Base-by-base conservation (phyloP, 2,329 filamentous ascomycete genomes). In the Neoarthrinium moseri region DNA sequence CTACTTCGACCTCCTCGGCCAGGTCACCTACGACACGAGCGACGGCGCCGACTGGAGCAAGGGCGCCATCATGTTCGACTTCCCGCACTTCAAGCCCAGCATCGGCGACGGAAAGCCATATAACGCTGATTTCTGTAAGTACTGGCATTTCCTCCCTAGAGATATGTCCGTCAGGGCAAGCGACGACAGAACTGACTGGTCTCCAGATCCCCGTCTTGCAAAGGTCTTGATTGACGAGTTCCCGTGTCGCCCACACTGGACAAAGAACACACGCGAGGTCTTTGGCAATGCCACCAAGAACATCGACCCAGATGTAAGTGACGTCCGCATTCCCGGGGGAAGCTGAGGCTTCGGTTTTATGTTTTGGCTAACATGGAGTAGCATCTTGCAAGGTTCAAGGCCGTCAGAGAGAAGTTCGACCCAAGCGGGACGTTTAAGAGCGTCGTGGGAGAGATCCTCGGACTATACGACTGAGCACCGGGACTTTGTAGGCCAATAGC, bases 61-160 rank as follows among this genome's bases (percentile, higher is more conserved):
- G 55, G 75, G 74, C 2, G 67, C 70, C 17, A 75, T 78, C 54
- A 78, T 77, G 74, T 73, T 78, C 51, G 74, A 78, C 53, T 78
- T 77, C 52, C 74, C 74, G 2, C 68, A 61, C 17, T 78, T 71
- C 55, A 64, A 69, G 41, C 73, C 75, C 0, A 67, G 56, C 2
- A 54, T 67, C 7, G 74, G 74, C 2, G 72, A 77, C 45, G 57
- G 68, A 4, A 60, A 67, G 56, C 67, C 74, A 36, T 77, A 70
- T 51, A 77, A 77, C 45, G 73, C 75, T 57, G 62, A 66, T 3
- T 78, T 77, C 43, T 78, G 72, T 75, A 53, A 61, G 67, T 59
- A 15, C 23, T n/a, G 2, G 33, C 11, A 8, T 21, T 10, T 42
- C 15, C 23, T 40, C 33, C 18, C 4, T 30, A 22, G n/a, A 15